Evolutionary conservation across 1,284 basidiomycete species (phyloP), one percentile per base, ranked within the genome.

Genomic region (Pyrrhoderma noxium): DNA sequence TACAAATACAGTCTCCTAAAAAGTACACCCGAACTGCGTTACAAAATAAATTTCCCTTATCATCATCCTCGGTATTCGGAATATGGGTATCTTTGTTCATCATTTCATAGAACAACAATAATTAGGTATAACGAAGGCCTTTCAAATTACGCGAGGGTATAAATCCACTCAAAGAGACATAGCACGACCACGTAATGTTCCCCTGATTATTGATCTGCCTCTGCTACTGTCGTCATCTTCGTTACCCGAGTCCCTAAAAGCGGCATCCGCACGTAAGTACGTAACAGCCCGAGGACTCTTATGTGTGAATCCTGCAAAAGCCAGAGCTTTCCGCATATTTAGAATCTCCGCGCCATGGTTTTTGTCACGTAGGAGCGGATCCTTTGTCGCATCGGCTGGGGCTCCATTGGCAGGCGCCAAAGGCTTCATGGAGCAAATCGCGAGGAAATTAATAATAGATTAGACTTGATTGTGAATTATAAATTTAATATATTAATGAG

Each of bases 221-320:
- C 82, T 73, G 56, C 75, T 70, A 49, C 71, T 68, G 56, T 70
- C 72, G 51, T 70, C 68, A 53, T 68, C 69, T 25, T 72, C 74
- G 62, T 72, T 73, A 36, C 68, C 72, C 57, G 78, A 70, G 27
- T 71, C 68, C 50, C 72, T 71, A 65, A 88, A 86, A 45, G 79
- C 81, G 61, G 72, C 80, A 67, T 88, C 85, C 51, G 79, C 84
- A 60, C 82, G 75, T 57, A 79, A 72, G 66, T 89, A 89, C 63
- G 71, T 85, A 64, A 89, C 77, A 47, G 75, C 74, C 56, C 86
- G 80, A 54, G 87, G 87, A 61, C 82, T 87, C 74, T 86, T 90
- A 70, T 91, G 89, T 31, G 89, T 91, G 69, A 91, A 91, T 40
- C 89, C 89, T 49, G 87, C 89, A 67, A 93, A 93, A 8, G 90